A percentile compares a stretch with the other conserved stretches of the same genome.
phyloP scores from a whole-genome alignment of 139 green algal species.

The Chlamydomonas eustigma region DNA sequence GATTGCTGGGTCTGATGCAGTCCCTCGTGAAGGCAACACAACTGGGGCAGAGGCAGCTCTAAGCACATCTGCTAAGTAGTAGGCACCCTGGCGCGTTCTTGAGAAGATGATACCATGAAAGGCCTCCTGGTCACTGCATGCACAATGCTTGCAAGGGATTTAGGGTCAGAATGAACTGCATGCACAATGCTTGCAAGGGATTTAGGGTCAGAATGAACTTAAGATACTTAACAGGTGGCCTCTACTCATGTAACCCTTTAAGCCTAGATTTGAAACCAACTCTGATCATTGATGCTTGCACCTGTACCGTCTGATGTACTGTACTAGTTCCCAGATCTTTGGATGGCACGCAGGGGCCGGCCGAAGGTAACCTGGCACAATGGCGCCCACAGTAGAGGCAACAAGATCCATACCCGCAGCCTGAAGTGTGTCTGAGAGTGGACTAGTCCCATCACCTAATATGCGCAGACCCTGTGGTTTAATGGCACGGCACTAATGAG shows the following conservation, averaged over 20 bases:
- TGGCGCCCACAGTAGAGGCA: neutral
- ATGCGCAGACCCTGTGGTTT: too few species aligned
- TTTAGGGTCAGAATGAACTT: too few species aligned
- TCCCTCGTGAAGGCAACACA: neutral
- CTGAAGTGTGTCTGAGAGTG: too few species aligned
- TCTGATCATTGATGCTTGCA: neutral
- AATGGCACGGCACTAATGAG: too few species aligned
- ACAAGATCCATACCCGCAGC: neutral
- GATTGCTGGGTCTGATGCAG: slow-evolving; percentile 1
- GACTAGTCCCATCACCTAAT: too few species aligned
- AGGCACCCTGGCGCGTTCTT: slow-evolving; percentile 5
- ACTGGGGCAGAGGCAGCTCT: neutral
- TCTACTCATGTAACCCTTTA: too few species aligned
- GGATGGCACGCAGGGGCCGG: slow-evolving; percentile 13
- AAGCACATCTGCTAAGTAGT: slow-evolving; percentile 19
- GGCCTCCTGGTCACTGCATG: neutral
- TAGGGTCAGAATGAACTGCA: too few species aligned
- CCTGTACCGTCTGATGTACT: slow-evolving; percentile 20
- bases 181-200: too few species aligned
- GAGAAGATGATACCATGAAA: slow-evolving; percentile 39
- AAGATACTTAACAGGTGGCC: too few species aligned
- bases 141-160: too few species aligned
- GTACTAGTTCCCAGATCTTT: slow-evolving; percentile 26
- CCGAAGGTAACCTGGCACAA: neutral
- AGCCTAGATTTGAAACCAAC: too few species aligned